These are phyloP conservation scores for Avena insularis DNA, from an alignment of 176 grass and related monocot genomes.

Conservation along the genomic window DNA sequence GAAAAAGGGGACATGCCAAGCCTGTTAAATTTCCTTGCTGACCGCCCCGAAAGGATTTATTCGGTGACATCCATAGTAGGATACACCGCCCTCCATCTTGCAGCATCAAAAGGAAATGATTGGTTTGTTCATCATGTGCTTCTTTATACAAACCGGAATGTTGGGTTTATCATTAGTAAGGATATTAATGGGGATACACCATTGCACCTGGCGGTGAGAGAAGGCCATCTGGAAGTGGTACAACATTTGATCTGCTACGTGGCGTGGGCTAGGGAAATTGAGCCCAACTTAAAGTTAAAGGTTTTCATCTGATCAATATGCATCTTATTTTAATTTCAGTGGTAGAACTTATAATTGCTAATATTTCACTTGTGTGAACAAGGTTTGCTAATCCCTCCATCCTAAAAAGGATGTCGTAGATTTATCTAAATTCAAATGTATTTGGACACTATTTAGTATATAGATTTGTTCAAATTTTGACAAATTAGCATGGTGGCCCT, in stretches of 20 bases:
- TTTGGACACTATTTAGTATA: too few species aligned
- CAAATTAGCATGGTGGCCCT: too few species aligned
- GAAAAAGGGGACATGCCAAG: neutral
- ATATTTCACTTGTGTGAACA: neutral
- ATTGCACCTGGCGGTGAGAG: constrained; percentile 21
- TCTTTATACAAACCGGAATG: neutral
- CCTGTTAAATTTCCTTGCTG: fast-evolving
- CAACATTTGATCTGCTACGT: neutral
- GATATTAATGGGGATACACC: neutral
- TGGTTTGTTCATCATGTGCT: neutral
- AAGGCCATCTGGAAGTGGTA: neutral
- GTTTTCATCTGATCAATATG: neutral
- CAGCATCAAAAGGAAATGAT: neutral
- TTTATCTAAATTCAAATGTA: too few species aligned
- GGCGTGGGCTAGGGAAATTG: neutral
- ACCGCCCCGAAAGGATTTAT: neutral
- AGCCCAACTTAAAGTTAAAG: neutral
- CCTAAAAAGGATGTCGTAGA: too few species aligned
- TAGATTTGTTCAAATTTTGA: too few species aligned
- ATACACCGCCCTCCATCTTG: neutral
- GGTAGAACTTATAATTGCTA: neutral
- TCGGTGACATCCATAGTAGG: neutral
- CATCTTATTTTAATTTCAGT: neutral
- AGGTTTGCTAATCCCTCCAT: too few species aligned
- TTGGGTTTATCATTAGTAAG: neutral